Conservation (phyloP, 345 rosid genomes). For the Eucalyptus curtisii region DNA sequence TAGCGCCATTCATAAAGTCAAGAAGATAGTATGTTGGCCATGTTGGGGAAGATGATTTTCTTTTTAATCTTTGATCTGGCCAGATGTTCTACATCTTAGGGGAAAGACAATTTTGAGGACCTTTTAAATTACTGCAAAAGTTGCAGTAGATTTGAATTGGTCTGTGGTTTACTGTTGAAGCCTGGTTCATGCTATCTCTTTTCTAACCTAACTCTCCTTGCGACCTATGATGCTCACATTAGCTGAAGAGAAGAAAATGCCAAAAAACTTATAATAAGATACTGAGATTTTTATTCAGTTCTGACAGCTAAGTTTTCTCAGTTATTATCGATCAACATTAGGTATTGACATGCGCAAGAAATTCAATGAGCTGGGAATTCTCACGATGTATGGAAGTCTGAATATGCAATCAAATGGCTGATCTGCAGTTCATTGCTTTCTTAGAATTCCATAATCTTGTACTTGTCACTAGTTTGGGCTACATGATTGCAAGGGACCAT, state of each 20-base stretch:
- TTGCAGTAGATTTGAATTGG: background rate
- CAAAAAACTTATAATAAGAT: background rate
- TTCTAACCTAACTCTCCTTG: background rate
- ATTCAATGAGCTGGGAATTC: background rate
- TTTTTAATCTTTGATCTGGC: background rate
- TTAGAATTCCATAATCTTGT: background rate
- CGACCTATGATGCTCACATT: background rate
- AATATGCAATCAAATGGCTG: background rate
- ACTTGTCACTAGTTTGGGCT: background rate
- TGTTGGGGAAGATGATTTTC: background rate
- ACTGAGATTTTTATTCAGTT: background rate
- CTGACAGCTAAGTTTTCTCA: background rate
- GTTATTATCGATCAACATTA: background rate
- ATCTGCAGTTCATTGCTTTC: background rate
- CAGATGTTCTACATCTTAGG: background rate
- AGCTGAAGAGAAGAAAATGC: background rate
- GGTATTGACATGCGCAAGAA: background rate
- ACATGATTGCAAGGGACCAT: background rate
- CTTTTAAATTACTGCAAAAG: background rate
- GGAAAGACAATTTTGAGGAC: background rate
- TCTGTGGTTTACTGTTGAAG: background rate
- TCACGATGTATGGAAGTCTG: background rate
- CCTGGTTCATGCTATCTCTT: background rate
- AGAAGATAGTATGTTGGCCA: background rate
- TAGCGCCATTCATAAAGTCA: background rate